Base-by-base conservation (phyloP, 1,284 basidiomycete genomes). In the Boletus putidus region DNA sequence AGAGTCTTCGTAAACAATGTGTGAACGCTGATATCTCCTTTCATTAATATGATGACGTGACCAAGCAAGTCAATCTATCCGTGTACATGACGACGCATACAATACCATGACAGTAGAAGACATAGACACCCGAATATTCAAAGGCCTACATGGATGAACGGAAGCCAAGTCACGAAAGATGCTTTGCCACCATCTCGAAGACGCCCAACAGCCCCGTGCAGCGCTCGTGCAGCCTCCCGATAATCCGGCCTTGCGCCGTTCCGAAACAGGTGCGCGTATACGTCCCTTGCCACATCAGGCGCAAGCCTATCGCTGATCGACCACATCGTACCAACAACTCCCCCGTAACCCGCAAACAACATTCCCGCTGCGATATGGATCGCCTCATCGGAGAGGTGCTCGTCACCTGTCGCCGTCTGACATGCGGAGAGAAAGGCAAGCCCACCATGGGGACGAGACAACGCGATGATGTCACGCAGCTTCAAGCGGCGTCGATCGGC, bases 241-340 rank as follows among this genome's bases (percentile, higher is more conserved):
- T 40, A 40, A 40, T 40, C 37, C 11, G 49, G 49, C 20, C 23
- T 27, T 23, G 40, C 35, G 8, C 33, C 57, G 6, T 8, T 15
- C 50, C 14, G n/a, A 14, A 58, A 33, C 4, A 62, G 48, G 4
- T 42, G 49, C n/a, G n/a, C 31, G 20, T 62, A 61, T 2, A 61
- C 53, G 15, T 58, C 53, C 44, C 20, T 58, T 4, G 60, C 46
- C 42, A 62, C 49, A 3, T 14, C 14, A 12, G 60, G 60, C 16
- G 59, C 60, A 15, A 62, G 29, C n/a, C n/a, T n/a, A n/a, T n/a
- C n/a, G n/a, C n/a, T n/a, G n/a, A n/a, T n/a, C n/a, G n/a, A n/a
- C n/a, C 59, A 62, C 60, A 62, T 62, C 16, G 60, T 62, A 7
- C 60, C 60, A 9, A 62, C 37, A 2, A 62, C 53, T 2, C 60